Evolutionary conservation across 257 asterid species (phyloP).

Genomic region (Primulina tabacum): DNA sequence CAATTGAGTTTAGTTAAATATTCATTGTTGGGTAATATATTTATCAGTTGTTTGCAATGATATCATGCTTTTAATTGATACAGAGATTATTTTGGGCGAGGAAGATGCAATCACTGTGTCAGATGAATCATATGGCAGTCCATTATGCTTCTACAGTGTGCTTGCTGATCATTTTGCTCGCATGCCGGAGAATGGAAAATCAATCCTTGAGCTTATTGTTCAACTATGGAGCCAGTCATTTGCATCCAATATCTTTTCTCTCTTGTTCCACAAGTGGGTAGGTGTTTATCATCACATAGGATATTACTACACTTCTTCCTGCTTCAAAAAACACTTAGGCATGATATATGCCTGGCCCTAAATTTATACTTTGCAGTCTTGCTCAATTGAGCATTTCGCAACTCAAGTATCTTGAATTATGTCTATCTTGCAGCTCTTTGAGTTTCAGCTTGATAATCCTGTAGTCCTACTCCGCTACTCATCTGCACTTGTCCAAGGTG

Average conservation of each 20-base stretch:
- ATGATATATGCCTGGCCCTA: background rate
- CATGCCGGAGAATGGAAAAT: constrained; percentile 60
- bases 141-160: constrained; percentile 69
- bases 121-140: constrained; percentile 50
- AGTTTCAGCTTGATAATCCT: constrained; percentile 70
- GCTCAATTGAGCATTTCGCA: constrained; percentile 9
- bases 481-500: constrained; percentile 94
- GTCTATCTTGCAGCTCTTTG: constrained; percentile 65
- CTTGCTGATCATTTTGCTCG: constrained; percentile 78
- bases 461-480: constrained; percentile 84
- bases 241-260: constrained; percentile 74
- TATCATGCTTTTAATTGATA: constrained; percentile 22
- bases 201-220: constrained; percentile 52
- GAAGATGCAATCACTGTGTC: constrained; percentile 51
- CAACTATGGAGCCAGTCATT: constrained; percentile 98
- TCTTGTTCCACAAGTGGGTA: constrained; percentile 95
- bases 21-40: constrained; percentile 16
- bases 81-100: constrained; percentile 70
- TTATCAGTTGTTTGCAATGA: background rate
- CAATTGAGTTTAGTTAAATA: background rate
- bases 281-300: constrained; percentile 24
- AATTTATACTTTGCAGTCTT: background rate
- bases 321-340: constrained; percentile 3
- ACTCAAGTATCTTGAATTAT: constrained; percentile 1
- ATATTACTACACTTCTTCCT: constrained; percentile 1